Conservation (phyloP, 768 basidiomycete species). For the Russula sp. region DNA sequence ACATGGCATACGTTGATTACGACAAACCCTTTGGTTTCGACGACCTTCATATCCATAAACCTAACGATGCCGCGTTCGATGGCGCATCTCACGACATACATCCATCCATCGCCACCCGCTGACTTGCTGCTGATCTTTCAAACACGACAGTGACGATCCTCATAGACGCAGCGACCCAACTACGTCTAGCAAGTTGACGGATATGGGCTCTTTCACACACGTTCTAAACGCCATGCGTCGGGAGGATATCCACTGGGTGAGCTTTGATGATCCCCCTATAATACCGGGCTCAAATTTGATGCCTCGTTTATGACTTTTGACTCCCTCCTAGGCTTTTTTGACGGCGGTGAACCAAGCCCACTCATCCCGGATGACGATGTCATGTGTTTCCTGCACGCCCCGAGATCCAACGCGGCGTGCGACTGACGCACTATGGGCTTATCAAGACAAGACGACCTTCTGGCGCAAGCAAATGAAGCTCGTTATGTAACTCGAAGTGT, state of each 20-base stretch:
- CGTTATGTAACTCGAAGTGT: too few species aligned
- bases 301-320: too few species aligned
- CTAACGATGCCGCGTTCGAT: conserved; percentile 1
- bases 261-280: conserved; percentile 61
- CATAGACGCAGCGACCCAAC: conserved; percentile 77
- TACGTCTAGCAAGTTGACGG: conserved; percentile 68
- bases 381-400: too few species aligned
- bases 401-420: too few species aligned
- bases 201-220: conserved; percentile 74
- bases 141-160: too few species aligned
- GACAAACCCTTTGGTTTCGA: conserved; percentile 50
- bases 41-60: conserved; percentile 40
- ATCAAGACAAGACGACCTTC: too few species aligned
- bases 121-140: conserved; percentile 69
- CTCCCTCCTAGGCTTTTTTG: too few species aligned
- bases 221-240: conserved; percentile 74
- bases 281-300: too few species aligned
- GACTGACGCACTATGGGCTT: too few species aligned
- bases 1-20: conserved; percentile 47
- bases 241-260: conserved; percentile 59
- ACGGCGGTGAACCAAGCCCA: too few species aligned
- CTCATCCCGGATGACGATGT: too few species aligned
- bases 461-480: too few species aligned
- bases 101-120: conserved; percentile 39
- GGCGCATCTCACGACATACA: conserved; percentile 30